Evolutionary conservation across 23 red algal species (phyloP).

Genomic region (Pyropia yezoensis): DNA sequence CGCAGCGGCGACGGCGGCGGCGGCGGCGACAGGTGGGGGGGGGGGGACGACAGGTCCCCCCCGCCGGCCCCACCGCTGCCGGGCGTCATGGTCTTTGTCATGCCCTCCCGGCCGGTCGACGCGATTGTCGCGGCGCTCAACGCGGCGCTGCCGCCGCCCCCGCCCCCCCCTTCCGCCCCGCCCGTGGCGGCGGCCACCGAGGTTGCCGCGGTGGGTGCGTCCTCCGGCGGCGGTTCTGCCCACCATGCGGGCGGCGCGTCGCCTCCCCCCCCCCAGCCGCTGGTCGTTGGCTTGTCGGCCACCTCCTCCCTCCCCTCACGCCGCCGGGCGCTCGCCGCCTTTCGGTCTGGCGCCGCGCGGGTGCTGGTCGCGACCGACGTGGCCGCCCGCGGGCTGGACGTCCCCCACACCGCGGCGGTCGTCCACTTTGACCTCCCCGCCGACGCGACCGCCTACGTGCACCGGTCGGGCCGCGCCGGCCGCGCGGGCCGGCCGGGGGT

Average conservation of each 20-base stretch:
- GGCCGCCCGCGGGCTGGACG: constrained; percentile 83
- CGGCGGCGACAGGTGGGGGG: no score
- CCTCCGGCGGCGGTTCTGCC: no score
- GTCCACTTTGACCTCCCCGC: constrained; percentile 89
- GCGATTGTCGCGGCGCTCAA: constrained; percentile 48
- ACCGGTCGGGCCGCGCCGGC: constrained; percentile 69
- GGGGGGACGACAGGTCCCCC: no score
- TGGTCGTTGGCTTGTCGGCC: no score
- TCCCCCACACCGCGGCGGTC: constrained; percentile 67
- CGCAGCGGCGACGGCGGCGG: no score
- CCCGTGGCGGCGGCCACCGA: no score
- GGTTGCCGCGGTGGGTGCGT: no score
- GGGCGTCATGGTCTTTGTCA: constrained; percentile 58
- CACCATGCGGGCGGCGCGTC: no score
- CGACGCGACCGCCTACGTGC: constrained; percentile 81
- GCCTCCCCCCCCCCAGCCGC: no score
- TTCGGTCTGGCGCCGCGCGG: constrained; percentile 24
- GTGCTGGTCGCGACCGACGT: constrained; percentile 83
- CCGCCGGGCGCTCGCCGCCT: constrained; percentile 13
- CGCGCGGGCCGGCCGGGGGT: constrained; percentile 39
- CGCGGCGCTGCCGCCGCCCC: not conserved
- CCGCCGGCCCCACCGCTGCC: not conserved
- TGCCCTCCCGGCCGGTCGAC: constrained; percentile 34
- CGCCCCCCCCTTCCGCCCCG: not conserved
- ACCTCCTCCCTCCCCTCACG: no score